A percentile compares a stretch with the other conserved stretches of the same genome.
Evolutionary conservation across 78 protist species (phyloP).

Genomic region (Monosiga brevicollis): DNA sequence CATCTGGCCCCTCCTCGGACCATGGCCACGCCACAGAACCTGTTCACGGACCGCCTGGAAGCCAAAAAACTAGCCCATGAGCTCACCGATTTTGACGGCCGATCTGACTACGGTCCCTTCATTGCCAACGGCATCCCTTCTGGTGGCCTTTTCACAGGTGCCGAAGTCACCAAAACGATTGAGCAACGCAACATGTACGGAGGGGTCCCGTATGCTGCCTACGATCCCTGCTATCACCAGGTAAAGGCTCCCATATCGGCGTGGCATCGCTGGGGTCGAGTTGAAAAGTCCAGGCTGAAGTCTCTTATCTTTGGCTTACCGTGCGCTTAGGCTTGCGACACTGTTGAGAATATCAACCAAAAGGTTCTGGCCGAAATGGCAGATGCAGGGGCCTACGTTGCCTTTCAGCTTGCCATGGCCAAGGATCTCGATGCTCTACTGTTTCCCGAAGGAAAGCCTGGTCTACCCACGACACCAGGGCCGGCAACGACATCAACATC

Average conservation of each 20-base stretch:
- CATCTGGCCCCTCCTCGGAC: not conserved
- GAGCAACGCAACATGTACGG: not conserved
- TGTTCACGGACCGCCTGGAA: not conserved
- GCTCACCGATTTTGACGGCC: not conserved
- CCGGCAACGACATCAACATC: not conserved
- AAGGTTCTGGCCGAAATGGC: not conserved
- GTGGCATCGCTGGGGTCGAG: not conserved
- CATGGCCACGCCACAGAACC: not conserved
- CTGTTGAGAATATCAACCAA: not conserved
- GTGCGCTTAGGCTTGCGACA: not conserved
- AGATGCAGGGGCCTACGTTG: too few relatives aligned
- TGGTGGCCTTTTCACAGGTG: constrained; percentile 26
- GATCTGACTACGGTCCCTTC: constrained; percentile 27
- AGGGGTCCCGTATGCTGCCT: constrained; percentile 7
- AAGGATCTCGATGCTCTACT: not conserved
- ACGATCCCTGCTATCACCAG: constrained; percentile 20
- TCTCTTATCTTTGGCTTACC: not conserved
- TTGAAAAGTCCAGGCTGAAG: not conserved
- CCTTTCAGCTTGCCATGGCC: too few relatives aligned
- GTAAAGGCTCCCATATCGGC: not conserved
- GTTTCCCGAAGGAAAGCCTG: not conserved
- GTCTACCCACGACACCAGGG: not conserved
- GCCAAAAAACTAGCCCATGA: not conserved
- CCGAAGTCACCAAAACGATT: constrained; percentile 1
- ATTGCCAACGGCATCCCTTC: constrained; percentile 10